Evolutionary conservation across 148 eudicot genomes (phyloP).

Genomic region (Camellia japonica): DNA sequence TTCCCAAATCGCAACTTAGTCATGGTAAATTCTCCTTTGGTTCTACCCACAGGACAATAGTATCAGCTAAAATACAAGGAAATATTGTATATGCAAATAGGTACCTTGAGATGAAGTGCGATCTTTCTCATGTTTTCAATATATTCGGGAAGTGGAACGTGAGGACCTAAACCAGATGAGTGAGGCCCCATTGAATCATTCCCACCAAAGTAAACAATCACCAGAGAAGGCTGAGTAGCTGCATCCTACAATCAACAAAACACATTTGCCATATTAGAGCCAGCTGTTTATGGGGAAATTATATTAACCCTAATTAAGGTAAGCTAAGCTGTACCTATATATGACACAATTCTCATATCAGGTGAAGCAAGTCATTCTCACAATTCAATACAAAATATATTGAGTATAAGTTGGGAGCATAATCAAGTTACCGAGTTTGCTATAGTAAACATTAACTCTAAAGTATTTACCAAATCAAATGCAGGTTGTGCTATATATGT

Average conservation of each 20-base stretch:
- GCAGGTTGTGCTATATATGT: not conserved
- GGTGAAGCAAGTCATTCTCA: not conserved
- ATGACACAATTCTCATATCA: not conserved
- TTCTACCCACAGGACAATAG: not conserved
- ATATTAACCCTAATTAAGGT: not conserved
- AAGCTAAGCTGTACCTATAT: not conserved
- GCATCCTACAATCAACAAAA: conserved; percentile 50
- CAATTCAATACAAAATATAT: not conserved
- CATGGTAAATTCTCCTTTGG: not conserved
- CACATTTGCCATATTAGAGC: conserved; percentile 10
- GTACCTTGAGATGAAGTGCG: conserved; percentile 81
- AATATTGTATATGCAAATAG: conserved; percentile 6
- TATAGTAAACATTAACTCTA: not conserved
- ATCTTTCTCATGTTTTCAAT: conserved; percentile 86
- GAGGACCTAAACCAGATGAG: conserved; percentile 86
- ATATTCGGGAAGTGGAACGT: conserved; percentile 92
- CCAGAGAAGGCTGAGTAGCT: conserved; percentile 65
- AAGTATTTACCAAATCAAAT: conserved; percentile 1
- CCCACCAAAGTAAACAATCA: conserved; percentile 92
- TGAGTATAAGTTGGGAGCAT: not conserved
- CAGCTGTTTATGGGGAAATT: not conserved
- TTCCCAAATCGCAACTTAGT: too few species aligned
- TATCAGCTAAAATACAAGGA: not conserved
- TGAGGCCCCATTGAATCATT: conserved; percentile 87
- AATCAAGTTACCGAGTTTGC: not conserved